phyloP scores from a whole-genome alignment of 176 grass and related monocot genomes.

The Zoysia japonica region DNA sequence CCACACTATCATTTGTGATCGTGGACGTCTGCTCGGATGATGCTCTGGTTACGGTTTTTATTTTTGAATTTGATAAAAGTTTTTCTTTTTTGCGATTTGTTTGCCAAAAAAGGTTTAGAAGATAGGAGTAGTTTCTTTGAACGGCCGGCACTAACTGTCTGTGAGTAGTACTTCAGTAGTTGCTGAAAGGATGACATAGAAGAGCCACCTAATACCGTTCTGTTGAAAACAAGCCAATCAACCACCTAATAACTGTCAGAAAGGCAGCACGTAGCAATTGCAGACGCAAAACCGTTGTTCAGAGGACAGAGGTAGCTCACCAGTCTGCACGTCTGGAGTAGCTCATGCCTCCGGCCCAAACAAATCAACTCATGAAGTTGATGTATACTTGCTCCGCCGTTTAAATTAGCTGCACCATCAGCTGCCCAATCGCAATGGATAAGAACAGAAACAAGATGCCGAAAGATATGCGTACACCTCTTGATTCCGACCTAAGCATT shows the following conservation, averaged over 20 bases:
- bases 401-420: conserved; percentile 8
- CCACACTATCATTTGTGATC: background rate
- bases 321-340: background rate
- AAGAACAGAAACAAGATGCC: conserved; percentile 21
- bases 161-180: background rate
- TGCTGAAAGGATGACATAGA: background rate
- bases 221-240: background rate
- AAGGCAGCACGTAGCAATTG: background rate
- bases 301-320: conserved; percentile 30
- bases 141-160: background rate
- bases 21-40: background rate
- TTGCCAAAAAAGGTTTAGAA: background rate
- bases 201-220: conserved; percentile 7
- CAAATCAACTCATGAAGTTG: background rate
- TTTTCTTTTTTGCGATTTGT: background rate
- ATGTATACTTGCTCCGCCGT: conserved; percentile 34
- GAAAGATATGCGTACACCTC: background rate
- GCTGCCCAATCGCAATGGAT: conserved; percentile 4
- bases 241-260: conserved; percentile 29
- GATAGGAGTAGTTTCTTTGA: too few species aligned
- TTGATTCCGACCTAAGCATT: conserved; percentile 1
- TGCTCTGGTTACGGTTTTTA: background rate
- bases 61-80: background rate
- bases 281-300: background rate
- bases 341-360: background rate